Conservation (phyloP, 2,329 filamentous ascomycete species). For the Beauveria rudraprayagi region DNA sequence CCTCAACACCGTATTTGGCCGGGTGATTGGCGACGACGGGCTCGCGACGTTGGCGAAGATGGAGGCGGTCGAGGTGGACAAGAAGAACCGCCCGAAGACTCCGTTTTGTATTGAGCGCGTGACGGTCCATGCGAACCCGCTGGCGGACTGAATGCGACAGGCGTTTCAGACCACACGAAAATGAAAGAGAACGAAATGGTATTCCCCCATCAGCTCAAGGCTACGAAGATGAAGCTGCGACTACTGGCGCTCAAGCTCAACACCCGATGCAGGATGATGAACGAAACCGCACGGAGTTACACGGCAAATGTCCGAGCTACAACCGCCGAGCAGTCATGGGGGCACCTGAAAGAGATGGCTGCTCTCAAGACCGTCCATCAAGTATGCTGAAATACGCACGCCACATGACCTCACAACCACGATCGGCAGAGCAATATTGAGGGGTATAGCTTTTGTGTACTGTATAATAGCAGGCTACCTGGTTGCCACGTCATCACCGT, state of each 20-base stretch:
- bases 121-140: constrained; percentile 71
- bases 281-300: not conserved
- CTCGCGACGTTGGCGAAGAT: constrained; percentile 60
- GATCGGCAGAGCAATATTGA: not conserved
- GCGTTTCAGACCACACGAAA: not conserved
- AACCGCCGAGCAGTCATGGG: not conserved
- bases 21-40: constrained; percentile 58
- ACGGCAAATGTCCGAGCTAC: not conserved
- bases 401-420: not conserved
- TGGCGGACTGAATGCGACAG: constrained; percentile 44
- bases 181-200: not conserved
- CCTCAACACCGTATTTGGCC: constrained; percentile 77
- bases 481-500: not conserved
- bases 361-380: too few relatives aligned
- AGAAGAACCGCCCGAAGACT: constrained; percentile 66
- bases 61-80: constrained; percentile 65
- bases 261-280: not conserved
- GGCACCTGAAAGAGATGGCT: not conserved
- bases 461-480: not conserved
- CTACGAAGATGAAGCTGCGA: not conserved
- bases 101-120: constrained; percentile 58
- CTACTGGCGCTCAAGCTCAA: not conserved
- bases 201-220: not conserved
- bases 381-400: too few relatives aligned
- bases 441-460: not conserved